Evolutionary conservation across 768 basidiomycete species (phyloP), one percentile per base, ranked within the genome.

Genomic region (Suillus sp.): DNA sequence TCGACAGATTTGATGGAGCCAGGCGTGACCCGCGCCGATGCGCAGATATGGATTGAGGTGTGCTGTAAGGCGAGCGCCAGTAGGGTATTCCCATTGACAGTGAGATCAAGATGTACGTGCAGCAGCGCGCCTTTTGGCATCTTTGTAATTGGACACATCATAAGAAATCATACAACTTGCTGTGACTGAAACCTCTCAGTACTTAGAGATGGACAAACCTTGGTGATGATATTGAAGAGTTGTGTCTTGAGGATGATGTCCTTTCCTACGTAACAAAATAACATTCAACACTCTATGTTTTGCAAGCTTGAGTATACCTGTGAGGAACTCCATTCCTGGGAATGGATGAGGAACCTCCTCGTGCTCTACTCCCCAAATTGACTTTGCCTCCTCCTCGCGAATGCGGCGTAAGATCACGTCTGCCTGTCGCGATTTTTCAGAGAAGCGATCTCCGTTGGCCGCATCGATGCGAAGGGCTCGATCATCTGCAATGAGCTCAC

Each of bases 41-140:
- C 74, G 32, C 84, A 79, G 58, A 92, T 80, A 73, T 91, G 86
- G n/a, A 92, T 77, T 9, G 81, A 79, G 2, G 84, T 79, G 37
- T 91, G 78, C 59, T 83, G 72, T 30, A 87, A 71, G 1, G 88
- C 89, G 13, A 87, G 75, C 20, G 78, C 70, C 16, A 89, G 76
- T 6, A 92, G 77, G 27, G 79, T 76, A 22, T 76, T 69, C 1
- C 79, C 80, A 59, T 88, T 84, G 27, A 90, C 87, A 0, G 85
- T 89, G 22, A 89, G 87, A 68, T 90, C 90, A n/a, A 93, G 77
- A 70, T 93, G 91, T 0, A 80, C 84, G 67, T 93, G 91, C 16
- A 93, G 77, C 4, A 93, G 78, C 1, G 83, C 89, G 45, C 91
- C 92, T 74, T 92, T 93, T 2, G 91, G 91, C 89, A 93, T 91